Percentiles rank a stretch among this genome's conserved stretches.
Evolutionary conservation across 176 grass and related monocot genomes (phyloP).

Genomic region (Bromus sterilis): DNA sequence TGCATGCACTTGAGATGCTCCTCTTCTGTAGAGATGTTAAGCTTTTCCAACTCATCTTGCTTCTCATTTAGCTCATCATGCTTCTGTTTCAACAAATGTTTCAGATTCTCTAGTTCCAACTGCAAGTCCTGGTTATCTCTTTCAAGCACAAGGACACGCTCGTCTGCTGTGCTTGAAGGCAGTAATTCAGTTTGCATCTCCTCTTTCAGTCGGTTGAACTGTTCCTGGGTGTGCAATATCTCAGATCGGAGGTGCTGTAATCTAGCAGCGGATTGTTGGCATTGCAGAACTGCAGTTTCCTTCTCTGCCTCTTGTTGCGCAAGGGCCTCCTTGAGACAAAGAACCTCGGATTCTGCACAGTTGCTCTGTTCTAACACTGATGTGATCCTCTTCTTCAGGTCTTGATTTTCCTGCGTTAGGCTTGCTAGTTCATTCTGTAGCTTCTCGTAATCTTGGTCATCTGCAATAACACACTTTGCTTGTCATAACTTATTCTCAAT

Average conservation of each 20-base stretch:
- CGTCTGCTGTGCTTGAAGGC: constrained; percentile 13
- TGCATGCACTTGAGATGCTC: constrained; percentile 74
- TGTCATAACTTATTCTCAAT: background rate
- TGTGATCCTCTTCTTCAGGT: constrained; percentile 56
- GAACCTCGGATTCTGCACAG: constrained; percentile 41
- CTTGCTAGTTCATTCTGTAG: constrained; percentile 65
- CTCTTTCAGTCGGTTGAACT: constrained; percentile 71
- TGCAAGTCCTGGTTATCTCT: constrained; percentile 49
- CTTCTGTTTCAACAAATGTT: constrained; percentile 50
- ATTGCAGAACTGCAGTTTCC: constrained; percentile 43
- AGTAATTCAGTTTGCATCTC: constrained; percentile 50
- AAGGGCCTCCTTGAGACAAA: constrained; percentile 48
- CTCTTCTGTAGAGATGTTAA: constrained; percentile 52
- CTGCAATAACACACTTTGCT: constrained; percentile 17
- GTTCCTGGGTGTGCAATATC: constrained; percentile 67
- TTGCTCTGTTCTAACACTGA: constrained; percentile 30
- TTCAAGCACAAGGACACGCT: constrained; percentile 45
- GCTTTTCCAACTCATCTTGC: constrained; percentile 52
- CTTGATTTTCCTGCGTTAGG: constrained; percentile 66
- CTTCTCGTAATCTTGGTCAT: constrained; percentile 44
- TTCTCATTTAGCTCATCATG: constrained; percentile 60
- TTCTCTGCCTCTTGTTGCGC: constrained; percentile 56
- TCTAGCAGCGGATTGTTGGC: constrained; percentile 53
- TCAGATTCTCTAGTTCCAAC: constrained; percentile 52
- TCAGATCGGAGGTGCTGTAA: constrained; percentile 55